Percentiles rank a stretch among this genome's conserved stretches.
phyloP scores from a whole-genome alignment of 2,329 filamentous ascomycete genomes.

The Cryphonectria parasitica region DNA sequence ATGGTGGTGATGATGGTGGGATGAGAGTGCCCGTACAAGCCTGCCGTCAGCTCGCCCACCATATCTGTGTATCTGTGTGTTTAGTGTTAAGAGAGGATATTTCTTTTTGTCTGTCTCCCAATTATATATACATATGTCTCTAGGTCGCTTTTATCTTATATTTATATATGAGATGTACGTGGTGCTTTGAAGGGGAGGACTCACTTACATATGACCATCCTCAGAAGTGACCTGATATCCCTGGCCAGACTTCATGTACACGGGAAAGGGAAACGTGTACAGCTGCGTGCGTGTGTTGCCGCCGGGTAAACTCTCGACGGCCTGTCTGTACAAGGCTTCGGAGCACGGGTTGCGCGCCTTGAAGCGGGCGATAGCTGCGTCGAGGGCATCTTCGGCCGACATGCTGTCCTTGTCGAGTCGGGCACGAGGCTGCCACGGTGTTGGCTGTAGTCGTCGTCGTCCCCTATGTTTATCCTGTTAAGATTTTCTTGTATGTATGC shows the following conservation, averaged over 20 bases:
- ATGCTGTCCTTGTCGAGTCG: not conserved
- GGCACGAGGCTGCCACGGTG: not conserved
- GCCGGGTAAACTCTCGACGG: constrained; percentile 32
- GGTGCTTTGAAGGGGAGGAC: not conserved
- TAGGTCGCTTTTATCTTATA: not conserved
- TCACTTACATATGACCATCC: constrained; percentile 43
- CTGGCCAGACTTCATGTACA: constrained; percentile 44
- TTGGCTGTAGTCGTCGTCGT: not conserved
- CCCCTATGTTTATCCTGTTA: not conserved
- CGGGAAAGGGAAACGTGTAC: constrained; percentile 48
- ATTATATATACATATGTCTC: not conserved
- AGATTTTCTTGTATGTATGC: not conserved
- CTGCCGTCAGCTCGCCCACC: constrained; percentile 66
- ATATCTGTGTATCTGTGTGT: constrained; percentile 58
- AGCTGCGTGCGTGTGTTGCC: constrained; percentile 38
- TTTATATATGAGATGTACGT: too few species aligned
- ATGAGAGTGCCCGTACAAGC: constrained; percentile 68
- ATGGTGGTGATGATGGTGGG: constrained; percentile 56
- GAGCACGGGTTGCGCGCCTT: constrained; percentile 13
- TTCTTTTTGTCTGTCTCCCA: not conserved
- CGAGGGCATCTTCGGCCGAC: constrained; percentile 6
- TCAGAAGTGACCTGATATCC: constrained; percentile 44
- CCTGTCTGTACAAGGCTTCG: constrained; percentile 9
- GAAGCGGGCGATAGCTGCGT: constrained; percentile 13
- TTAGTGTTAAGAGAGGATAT: not conserved